These are phyloP conservation scores for Keithomyces neogunnii DNA, from an alignment of 2,329 filamentous ascomycete genomes.

Conservation along the genomic window DNA sequence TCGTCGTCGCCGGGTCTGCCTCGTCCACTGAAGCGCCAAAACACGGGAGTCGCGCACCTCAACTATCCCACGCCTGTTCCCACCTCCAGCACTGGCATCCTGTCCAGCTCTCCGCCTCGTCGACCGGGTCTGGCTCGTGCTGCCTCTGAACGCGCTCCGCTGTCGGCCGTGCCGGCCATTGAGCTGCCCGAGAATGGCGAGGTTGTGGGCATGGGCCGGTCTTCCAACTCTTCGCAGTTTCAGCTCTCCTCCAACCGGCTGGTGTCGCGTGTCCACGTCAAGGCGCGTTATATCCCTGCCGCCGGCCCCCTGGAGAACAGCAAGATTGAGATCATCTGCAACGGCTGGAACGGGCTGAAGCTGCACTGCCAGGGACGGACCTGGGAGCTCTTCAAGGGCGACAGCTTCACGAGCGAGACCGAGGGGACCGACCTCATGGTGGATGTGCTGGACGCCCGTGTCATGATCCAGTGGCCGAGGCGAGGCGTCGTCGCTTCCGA, in stretches of 20 bases:
- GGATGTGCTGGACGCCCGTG: constrained; percentile 86
- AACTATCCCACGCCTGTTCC: constrained; percentile 92
- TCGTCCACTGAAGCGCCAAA: constrained; percentile 60
- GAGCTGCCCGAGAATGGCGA: constrained; percentile 77
- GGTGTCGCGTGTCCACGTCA: constrained; percentile 88
- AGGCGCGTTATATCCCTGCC: constrained; percentile 72
- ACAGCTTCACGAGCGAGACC: constrained; percentile 83
- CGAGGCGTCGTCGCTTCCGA: constrained; percentile 32
- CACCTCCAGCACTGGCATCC: constrained; percentile 85
- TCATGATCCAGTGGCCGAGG: constrained; percentile 81
- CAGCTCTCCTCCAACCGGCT: constrained; percentile 87
- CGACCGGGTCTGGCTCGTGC: constrained; percentile 45
- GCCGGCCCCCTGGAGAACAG: constrained; percentile 59
- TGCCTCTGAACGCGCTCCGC: constrained; percentile 70
- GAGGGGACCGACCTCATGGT: constrained; percentile 87
- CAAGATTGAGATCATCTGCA: constrained; percentile 80
- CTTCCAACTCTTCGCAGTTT: constrained; percentile 90
- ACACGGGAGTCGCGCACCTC: constrained; percentile 36
- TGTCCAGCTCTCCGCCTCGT: constrained; percentile 74
- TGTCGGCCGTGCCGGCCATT: constrained; percentile 75
- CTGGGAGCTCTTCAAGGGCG: constrained; percentile 79
- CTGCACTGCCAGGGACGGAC: constrained; percentile 84
- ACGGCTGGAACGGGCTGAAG: constrained; percentile 93
- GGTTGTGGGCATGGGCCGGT: constrained; percentile 77
- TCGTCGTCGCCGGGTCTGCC: constrained; percentile 71